Conservation (phyloP, 2,329 filamentous ascomycete genomes). For the Emmonsiellopsis sp. region DNA sequence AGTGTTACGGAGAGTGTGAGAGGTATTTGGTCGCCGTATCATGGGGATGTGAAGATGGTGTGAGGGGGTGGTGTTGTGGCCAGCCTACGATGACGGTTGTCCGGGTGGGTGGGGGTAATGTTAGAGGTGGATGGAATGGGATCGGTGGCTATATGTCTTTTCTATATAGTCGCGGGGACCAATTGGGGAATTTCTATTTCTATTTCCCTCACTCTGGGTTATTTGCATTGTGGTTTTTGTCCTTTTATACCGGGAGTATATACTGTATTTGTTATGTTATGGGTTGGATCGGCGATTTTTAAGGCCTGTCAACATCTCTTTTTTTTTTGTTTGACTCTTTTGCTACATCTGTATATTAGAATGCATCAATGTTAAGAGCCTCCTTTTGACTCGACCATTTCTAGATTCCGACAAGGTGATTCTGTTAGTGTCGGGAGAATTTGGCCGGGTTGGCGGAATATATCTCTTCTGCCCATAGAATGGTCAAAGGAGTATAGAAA, state of each 20-base stretch:
- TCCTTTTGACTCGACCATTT: neutral
- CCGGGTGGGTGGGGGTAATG: neutral
- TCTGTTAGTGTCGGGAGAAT: neutral
- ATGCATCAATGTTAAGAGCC: neutral
- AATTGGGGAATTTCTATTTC: neutral
- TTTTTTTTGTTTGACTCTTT: neutral
- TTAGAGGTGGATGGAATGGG: too few relatives aligned
- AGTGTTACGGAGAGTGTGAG: conserved; percentile 56
- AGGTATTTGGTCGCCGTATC: conserved; percentile 56
- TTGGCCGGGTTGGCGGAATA: too few relatives aligned
- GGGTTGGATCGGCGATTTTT: neutral
- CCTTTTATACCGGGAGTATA: conserved; percentile 1
- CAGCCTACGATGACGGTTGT: neutral
- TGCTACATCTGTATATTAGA: neutral
- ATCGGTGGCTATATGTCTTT: too few relatives aligned
- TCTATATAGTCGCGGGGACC: neutral
- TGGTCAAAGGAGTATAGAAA: too few relatives aligned
- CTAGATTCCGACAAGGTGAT: too few relatives aligned
- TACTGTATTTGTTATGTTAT: conserved; percentile 1
- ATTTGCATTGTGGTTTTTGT: neutral
- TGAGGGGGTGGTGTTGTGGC: conserved; percentile 18
- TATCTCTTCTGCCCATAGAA: too few relatives aligned
- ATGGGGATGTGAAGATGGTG: conserved; percentile 45
- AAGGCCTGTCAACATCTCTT: neutral
- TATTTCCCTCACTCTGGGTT: neutral